Conservation (phyloP, 495 filamentous ascomycete species). For the Trichoderma gamsii region DNA sequence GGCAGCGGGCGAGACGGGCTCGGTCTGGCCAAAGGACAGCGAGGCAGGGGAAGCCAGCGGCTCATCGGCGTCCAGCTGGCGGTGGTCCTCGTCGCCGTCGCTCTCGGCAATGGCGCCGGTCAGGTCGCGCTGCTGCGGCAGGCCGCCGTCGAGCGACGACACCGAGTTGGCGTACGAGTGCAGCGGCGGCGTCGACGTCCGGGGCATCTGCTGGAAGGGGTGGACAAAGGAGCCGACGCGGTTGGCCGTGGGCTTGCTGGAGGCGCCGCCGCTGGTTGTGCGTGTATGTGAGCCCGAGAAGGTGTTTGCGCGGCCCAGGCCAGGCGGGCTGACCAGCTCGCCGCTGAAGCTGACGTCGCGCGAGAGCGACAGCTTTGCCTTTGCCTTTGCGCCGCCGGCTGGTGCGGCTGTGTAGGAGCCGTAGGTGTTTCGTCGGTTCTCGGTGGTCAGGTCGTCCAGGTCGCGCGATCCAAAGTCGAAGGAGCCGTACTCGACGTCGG, state of each 20-base stretch:
- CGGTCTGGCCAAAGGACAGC: slow-evolving; percentile 28
- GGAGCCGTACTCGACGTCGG: neutral
- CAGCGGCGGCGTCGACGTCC: slow-evolving; percentile 49
- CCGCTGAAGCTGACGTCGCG: slow-evolving; percentile 28
- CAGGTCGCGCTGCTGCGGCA: slow-evolving; percentile 28
- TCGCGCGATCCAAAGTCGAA: slow-evolving; percentile 15
- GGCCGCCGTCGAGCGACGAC: slow-evolving; percentile 37
- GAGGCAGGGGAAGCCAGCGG: slow-evolving; percentile 30
- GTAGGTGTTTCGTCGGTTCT: neutral
- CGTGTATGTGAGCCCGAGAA: slow-evolving; percentile 37
- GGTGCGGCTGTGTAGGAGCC: neutral
- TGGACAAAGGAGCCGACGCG: slow-evolving; percentile 45
- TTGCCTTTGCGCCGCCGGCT: slow-evolving; percentile 6
- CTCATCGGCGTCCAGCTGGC: slow-evolving; percentile 29
- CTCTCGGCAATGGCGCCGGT: slow-evolving; percentile 45
- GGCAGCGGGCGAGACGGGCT: slow-evolving; percentile 14
- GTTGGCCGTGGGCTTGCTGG: slow-evolving; percentile 29
- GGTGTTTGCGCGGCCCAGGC: neutral
- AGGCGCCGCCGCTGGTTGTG: slow-evolving; percentile 46
- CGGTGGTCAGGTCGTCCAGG: slow-evolving; percentile 16
- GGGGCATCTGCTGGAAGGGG: slow-evolving; percentile 52
- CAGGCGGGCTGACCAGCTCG: slow-evolving; percentile 14
- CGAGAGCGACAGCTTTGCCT: neutral
- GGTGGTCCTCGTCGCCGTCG: slow-evolving; percentile 40
- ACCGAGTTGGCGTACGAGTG: slow-evolving; percentile 46